These are phyloP conservation scores for Dactylellina haptotyla DNA, from an alignment of 2,329 filamentous ascomycete genomes.

Conservation along the genomic window DNA sequence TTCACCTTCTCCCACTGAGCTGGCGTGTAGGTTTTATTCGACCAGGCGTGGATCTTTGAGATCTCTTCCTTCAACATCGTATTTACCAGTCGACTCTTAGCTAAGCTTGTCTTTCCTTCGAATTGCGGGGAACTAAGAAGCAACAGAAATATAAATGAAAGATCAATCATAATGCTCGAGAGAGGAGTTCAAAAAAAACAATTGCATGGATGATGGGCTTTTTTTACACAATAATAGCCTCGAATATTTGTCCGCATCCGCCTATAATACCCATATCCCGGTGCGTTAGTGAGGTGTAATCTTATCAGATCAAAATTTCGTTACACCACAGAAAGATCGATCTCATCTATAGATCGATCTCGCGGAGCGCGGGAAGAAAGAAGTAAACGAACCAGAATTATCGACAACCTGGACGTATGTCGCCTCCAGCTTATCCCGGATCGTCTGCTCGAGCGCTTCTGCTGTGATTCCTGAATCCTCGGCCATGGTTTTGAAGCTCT, in stretches of 20 bases:
- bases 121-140: constrained; percentile 70
- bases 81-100: constrained; percentile 87
- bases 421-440: constrained; percentile 30
- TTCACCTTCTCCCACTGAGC: constrained; percentile 84
- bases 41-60: constrained; percentile 92
- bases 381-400: constrained; percentile 40
- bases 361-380: background rate
- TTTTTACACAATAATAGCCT: constrained; percentile 58
- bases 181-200: no score
- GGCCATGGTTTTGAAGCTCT: constrained; percentile 31
- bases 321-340: constrained; percentile 15
- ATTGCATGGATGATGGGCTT: background rate
- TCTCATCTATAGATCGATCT: no score
- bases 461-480: constrained; percentile 48
- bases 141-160: background rate
- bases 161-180: background rate
- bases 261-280: constrained; percentile 43
- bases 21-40: constrained; percentile 89
- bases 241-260: constrained; percentile 59
- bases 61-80: constrained; percentile 85
- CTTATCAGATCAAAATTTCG: constrained; percentile 36
- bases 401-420: constrained; percentile 43
- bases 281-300: constrained; percentile 6
- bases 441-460: constrained; percentile 40
- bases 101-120: constrained; percentile 77